Percentiles rank a stretch among this genome's conserved stretches.
phyloP scores from a whole-genome alignment of 2,329 filamentous ascomycete genomes.

The Botrytis galanthina region DNA sequence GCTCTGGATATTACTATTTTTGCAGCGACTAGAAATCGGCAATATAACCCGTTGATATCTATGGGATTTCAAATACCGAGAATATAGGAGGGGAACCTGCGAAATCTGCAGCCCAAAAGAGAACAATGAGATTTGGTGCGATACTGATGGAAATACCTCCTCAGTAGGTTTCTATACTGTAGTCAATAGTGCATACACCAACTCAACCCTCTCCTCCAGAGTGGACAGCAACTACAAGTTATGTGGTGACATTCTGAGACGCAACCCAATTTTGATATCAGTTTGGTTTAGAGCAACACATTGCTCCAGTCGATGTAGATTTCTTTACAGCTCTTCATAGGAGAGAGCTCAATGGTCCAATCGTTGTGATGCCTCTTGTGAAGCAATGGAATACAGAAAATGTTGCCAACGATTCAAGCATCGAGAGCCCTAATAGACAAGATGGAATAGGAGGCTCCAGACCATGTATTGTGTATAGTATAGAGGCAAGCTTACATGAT shows the following conservation, averaged over 20 bases:
- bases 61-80: neutral
- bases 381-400: neutral
- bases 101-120: no score
- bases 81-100: neutral
- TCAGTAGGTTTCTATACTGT: neutral
- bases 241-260: slow-evolving; percentile 10
- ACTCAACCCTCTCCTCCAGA: neutral
- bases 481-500: neutral
- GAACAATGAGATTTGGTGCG: no score
- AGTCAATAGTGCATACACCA: neutral
- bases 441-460: neutral
- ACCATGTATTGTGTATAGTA: neutral
- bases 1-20: neutral
- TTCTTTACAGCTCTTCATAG: neutral
- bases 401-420: neutral
- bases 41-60: neutral
- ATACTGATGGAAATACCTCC: neutral
- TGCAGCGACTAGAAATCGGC: neutral
- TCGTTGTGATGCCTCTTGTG: neutral
- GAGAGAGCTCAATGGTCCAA: neutral
- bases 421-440: neutral
- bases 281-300: neutral
- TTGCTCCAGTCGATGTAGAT: neutral
- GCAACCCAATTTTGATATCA: slow-evolving; percentile 6
- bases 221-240: neutral